Evolutionary conservation across 306 rosid genomes (phyloP), one percentile per base, ranked within the genome.

Genomic region (Mimosa bimucronata): DNA sequence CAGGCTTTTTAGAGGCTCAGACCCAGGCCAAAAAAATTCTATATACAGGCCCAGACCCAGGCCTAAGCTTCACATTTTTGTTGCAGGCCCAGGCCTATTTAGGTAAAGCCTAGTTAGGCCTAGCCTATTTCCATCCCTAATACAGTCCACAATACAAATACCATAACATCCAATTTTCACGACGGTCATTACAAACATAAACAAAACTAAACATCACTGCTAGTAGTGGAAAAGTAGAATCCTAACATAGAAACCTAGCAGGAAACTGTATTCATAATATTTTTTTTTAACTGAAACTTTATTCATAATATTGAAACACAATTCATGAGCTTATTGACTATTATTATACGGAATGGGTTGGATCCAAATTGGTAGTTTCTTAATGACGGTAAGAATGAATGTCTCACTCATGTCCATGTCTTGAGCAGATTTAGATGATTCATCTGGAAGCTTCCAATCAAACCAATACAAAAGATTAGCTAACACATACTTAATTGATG

Each of bases 381-480:
- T 89, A 8, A 3, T 23, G 9, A 81, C 73, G 3, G 68, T 77
- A 19, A 81, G 7, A 15, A 82, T 83, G 16, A 16, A 34, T 0
- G 7, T 25, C 45, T 86, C 88, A 26, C 45, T 76, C 78, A 84
- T 85, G 62, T 85, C 88, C 64, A 88, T 25, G 14, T 75, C 66
- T 6, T 50, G 29, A 41, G n/a, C n/a, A n/a, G n/a, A 34, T 34
- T 45, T 13, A 8, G 4, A 4, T 1, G 19, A 31, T 38, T 89
- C 87, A 70, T 9, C 79, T 42, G 77, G 71, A 11, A 83, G 55
- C 70, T 83, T 78, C 92, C 89, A 90, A 14, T 85, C 84, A n/a
- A 90, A 79, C 78, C 73, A 79, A 46, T 46, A 34, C 4, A 79
- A 6, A 72, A 79, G 66, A 79, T 79, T 79, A 45, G 78, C 78